Evolutionary conservation across 495 filamentous ascomycete genomes (phyloP).

Genomic region (Daldinia loculata): DNA sequence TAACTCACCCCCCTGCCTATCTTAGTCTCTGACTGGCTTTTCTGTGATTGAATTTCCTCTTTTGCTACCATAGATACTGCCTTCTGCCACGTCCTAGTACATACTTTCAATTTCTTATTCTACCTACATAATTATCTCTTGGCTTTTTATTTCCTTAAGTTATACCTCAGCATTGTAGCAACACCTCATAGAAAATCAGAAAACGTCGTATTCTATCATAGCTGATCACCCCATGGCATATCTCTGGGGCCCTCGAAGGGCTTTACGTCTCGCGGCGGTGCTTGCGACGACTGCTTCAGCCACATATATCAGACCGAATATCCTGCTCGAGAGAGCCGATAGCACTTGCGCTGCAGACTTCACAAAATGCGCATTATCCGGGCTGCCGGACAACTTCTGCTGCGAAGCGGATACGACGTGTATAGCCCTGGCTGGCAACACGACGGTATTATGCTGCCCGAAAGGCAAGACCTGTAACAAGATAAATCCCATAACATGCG

Average conservation of each 20-base stretch:
- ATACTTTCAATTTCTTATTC: conserved; percentile 8
- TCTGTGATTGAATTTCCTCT: conserved; percentile 30
- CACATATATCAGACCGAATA: conserved; percentile 39
- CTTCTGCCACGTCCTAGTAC: conserved; percentile 18
- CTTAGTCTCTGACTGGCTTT: conserved; percentile 21
- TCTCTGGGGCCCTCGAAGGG: conserved; percentile 32
- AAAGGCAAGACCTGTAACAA: conserved; percentile 65
- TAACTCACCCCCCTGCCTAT: conserved; percentile 22
- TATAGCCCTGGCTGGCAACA: conserved; percentile 68
- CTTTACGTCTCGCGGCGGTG: conserved; percentile 45
- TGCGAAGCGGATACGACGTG: conserved; percentile 72
- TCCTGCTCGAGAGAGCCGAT: conserved; percentile 48
- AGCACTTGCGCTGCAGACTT: conserved; percentile 46
- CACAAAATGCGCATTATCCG: conserved; percentile 59
- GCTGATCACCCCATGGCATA: conserved; percentile 24
- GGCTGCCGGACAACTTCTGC: conserved; percentile 77
- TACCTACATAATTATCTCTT: conserved; percentile 6
- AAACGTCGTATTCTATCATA: conserved; percentile 1
- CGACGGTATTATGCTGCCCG: conserved; percentile 83
- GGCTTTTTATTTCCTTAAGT: conserved; percentile 13
- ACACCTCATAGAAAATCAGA: not conserved
- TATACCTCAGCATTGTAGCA: not conserved
- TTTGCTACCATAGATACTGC: conserved; percentile 26
- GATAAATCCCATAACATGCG: conserved; percentile 77
- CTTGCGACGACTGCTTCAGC: conserved; percentile 45